phyloP scores from a whole-genome alignment of 169 alveolate genomes.

The Plasmodium falciparum region DNA sequence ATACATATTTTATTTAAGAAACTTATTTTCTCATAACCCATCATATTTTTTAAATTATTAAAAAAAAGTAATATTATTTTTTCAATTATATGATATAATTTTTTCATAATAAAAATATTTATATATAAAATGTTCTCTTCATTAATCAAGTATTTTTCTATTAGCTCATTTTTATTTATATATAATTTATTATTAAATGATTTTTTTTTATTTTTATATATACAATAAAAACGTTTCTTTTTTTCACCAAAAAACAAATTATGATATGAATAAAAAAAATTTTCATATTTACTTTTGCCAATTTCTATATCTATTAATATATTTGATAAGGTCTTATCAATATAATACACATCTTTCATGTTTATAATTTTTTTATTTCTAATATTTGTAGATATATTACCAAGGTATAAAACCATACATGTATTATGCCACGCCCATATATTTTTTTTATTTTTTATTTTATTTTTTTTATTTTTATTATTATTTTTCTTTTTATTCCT shows the following conservation, averaged over 20 bases:
- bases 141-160: not conserved
- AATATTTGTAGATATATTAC: slow-evolving; percentile 27
- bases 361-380: slow-evolving; percentile 28
- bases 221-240: not conserved
- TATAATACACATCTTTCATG: slow-evolving; percentile 24
- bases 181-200: not conserved
- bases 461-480: no score
- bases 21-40: slow-evolving; percentile 58
- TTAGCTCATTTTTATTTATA: slow-evolving; percentile 3
- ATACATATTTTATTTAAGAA: slow-evolving; percentile 55
- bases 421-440: slow-evolving; percentile 75
- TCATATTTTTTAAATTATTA: slow-evolving; percentile 46
- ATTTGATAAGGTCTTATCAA: slow-evolving; percentile 21
- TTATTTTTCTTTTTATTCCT: not conserved
- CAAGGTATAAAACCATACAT: slow-evolving; percentile 55
- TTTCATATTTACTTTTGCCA: not conserved
- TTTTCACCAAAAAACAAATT: slow-evolving; percentile 8
- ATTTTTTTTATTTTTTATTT: not conserved
- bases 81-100: slow-evolving; percentile 15
- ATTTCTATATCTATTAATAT: not conserved
- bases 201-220: not conserved
- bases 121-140: slow-evolving; percentile 11
- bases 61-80: slow-evolving; percentile 28
- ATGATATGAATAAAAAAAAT: slow-evolving; percentile 15
- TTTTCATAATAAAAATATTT: slow-evolving; percentile 21